Percentiles rank a stretch among this genome's conserved stretches.
Conservation (phyloP, 2,329 filamentous ascomycete genomes). For the Zarea fungicola region DNA sequence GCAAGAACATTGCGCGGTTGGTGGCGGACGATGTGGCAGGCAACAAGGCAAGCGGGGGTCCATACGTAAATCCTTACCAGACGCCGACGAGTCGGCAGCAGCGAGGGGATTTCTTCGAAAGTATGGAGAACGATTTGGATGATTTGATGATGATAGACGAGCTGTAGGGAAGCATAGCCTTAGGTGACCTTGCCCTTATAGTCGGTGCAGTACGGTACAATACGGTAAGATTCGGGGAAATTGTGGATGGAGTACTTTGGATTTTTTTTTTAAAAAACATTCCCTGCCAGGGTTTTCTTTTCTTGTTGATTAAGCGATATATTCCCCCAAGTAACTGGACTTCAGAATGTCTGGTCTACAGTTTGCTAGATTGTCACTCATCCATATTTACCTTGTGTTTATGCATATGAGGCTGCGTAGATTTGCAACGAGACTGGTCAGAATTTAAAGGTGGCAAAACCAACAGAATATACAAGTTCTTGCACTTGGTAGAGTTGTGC, state of each 20-base stretch:
- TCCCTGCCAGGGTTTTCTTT: too few species aligned
- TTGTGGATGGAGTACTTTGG: constrained; percentile 1
- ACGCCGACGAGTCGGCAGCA: background rate
- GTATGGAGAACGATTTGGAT: constrained; percentile 13
- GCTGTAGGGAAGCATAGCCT: constrained; percentile 9
- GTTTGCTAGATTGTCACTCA: constrained; percentile 1
- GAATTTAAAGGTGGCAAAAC: background rate
- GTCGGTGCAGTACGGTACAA: background rate
- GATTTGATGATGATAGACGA: constrained; percentile 16
- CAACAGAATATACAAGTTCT: background rate
- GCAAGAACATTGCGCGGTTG: constrained; percentile 73
- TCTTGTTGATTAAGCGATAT: background rate
- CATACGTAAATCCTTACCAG: constrained; percentile 5
- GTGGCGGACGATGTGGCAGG: constrained; percentile 55
- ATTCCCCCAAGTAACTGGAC: background rate
- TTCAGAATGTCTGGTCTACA: background rate
- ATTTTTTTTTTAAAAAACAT: too few species aligned
- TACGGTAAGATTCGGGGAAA: too few species aligned
- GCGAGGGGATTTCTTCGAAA: constrained; percentile 13
- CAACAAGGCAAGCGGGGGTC: constrained; percentile 15
- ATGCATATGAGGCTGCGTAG: too few species aligned
- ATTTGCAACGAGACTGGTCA: too few species aligned
- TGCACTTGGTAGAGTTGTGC: too few species aligned
- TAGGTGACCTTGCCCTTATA: background rate
- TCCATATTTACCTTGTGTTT: too few species aligned